These are phyloP conservation scores for Colletotrichum sp. DNA, from an alignment of 2,329 filamentous ascomycete species.

Conservation along the genomic window DNA sequence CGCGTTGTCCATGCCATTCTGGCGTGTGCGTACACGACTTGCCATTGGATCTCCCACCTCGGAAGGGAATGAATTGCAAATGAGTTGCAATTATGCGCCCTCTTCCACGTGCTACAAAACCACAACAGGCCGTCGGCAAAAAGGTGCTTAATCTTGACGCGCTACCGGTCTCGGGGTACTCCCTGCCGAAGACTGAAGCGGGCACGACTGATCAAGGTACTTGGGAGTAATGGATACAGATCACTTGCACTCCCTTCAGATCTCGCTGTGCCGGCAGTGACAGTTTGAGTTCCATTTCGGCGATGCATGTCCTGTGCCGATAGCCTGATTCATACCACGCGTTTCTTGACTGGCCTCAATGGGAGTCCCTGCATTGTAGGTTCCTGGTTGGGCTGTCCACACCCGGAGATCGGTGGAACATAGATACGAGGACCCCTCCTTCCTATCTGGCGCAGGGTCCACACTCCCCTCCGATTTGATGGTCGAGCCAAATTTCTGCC, in stretches of 20 bases:
- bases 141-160: neutral
- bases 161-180: neutral
- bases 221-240: neutral
- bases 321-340: no score
- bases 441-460: conserved; percentile 9
- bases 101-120: neutral
- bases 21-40: neutral
- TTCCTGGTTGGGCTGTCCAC: no score
- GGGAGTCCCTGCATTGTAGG: no score
- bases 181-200: no score
- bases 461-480: conserved; percentile 19
- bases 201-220: no score
- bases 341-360: no score
- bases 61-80: neutral
- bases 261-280: neutral
- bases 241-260: neutral
- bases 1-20: neutral
- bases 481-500: conserved; percentile 17
- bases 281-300: no score
- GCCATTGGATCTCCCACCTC: neutral
- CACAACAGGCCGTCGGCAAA: neutral
- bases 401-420: neutral
- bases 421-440: conserved; percentile 21
- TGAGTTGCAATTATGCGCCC: neutral
- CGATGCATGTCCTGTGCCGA: no score